Evolutionary conservation across 495 filamentous ascomycete species (phyloP), one percentile per base, ranked within the genome.

Genomic region (Xylaria bambusicola): DNA sequence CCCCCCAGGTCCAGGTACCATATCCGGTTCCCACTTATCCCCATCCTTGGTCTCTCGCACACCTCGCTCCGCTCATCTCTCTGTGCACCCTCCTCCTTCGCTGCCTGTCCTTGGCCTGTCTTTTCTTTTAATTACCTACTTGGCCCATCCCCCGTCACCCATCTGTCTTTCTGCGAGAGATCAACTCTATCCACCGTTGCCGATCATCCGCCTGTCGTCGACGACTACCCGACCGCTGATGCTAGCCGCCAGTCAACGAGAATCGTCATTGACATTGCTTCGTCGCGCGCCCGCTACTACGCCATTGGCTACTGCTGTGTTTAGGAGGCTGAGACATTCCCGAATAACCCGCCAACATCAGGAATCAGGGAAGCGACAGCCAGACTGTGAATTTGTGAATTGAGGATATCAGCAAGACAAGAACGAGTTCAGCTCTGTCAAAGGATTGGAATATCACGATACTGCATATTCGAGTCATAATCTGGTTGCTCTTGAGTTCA

Each of bases 101-200:
- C 46, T 58, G 35, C 35, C 56, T 58, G 38, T 27, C 57, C 35
- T 46, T 58, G 38, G 18, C 57, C 29, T 33, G 29, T 33, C 26
- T 47, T 58, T 58, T 49, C 44, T 41, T 51, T 52, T 59, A 51
- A 51, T 59, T 52, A 23, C 49, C n/a, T n/a, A n/a, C n/a, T n/a
- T 46, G 40, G 48, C 52, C 56, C 38, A 59, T 60, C 57, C 57
- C n/a, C 57, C 56, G 47, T 58, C 46, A 42, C 31, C 46, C 12
- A 35, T 35, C 56, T n/a, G 56, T 52, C 57, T 60, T 52, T 53
- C 49, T 60, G 57, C 40, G 57, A 60, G 57, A 53, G 40, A 46
- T 49, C 49, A 60, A 38, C 47, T 44, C 46, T n/a, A 24, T 36
- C 36, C 49, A 40, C 49, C 29, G 49, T 21, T 17, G 52, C n/a